Evolutionary conservation across 345 rosid genomes (phyloP).

Genomic region (Pugionium cornutum): DNA sequence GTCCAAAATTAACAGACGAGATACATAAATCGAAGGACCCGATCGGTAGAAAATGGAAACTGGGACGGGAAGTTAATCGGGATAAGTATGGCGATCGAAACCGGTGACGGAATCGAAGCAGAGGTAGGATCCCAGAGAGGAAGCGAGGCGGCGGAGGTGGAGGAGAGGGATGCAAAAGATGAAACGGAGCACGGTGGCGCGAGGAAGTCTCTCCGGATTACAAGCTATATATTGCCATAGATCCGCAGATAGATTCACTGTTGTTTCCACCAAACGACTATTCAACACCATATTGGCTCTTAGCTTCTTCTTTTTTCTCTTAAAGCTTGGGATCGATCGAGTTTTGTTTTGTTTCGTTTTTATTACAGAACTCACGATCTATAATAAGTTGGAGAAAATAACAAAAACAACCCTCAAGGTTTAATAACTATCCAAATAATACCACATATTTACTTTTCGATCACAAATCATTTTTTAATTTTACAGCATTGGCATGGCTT

Average conservation of each 20-base stretch:
- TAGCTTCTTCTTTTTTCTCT: neutral
- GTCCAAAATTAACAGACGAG: neutral
- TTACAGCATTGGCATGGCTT: too few species aligned
- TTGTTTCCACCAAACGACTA: slow-evolving; percentile 57
- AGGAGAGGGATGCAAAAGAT: slow-evolving; percentile 67
- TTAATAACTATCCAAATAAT: too few species aligned
- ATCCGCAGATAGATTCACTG: slow-evolving; percentile 68
- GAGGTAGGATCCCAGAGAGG: slow-evolving; percentile 59
- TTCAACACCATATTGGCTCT: slow-evolving; percentile 56
- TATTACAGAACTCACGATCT: neutral
- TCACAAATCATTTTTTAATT: slow-evolving; percentile 49
- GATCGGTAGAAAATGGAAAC: slow-evolving; percentile 5
- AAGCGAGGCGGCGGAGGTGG: slow-evolving; percentile 61
- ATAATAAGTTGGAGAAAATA: too few species aligned
- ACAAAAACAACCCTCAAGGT: too few species aligned
- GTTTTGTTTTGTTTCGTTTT: neutral
- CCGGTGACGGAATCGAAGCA: slow-evolving; percentile 49
- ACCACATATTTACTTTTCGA: neutral
- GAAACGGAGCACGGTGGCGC: slow-evolving; percentile 62
- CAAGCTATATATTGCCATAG: slow-evolving; percentile 84
- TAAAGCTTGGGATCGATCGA: slow-evolving; percentile 7
- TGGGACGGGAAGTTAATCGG: slow-evolving; percentile 41
- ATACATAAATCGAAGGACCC: neutral
- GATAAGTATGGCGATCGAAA: slow-evolving; percentile 33
- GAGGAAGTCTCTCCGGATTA: slow-evolving; percentile 72